Evolutionary conservation across 371 early-diverging fungal genomes (phyloP).

Genomic region (Sporodiniella umbellata): DNA sequence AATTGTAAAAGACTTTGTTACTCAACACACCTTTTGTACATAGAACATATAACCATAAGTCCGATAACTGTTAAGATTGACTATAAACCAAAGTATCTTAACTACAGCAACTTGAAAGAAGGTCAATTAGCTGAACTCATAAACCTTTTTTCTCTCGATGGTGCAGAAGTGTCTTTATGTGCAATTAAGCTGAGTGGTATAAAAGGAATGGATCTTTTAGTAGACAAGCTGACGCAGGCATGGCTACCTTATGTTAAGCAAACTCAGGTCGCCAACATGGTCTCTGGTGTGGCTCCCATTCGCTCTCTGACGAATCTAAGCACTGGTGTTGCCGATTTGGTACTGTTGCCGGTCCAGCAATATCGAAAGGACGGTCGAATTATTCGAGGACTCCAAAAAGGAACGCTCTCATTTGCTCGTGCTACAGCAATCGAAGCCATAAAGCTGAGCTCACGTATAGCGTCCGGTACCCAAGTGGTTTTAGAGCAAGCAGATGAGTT

Average conservation of each 20-base stretch:
- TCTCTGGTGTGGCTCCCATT: conserved; percentile 90
- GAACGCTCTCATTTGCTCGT: conserved; percentile 84
- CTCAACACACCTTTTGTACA: neutral
- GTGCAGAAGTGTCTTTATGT: conserved; percentile 80
- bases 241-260: conserved; percentile 91
- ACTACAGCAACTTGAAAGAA: conserved; percentile 66
- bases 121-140: conserved; percentile 85
- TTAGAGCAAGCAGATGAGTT: conserved; percentile 91
- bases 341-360: conserved; percentile 90
- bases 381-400: conserved; percentile 81
- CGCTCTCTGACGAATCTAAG: conserved; percentile 88
- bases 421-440: conserved; percentile 91
- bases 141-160: conserved; percentile 91
- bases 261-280: conserved; percentile 86
- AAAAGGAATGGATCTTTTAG: conserved; percentile 57
- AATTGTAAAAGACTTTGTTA: neutral
- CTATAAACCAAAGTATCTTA: conserved; percentile 94
- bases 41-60: conserved; percentile 67
- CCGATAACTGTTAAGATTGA: conserved; percentile 87
- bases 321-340: conserved; percentile 88
- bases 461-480: conserved; percentile 87
- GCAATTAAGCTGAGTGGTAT: conserved; percentile 76
- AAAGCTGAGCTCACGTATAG: conserved; percentile 81
- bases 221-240: conserved; percentile 58
- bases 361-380: conserved; percentile 91